These are phyloP conservation scores for Aspergillus japonicus DNA, from an alignment of 2,329 filamentous ascomycete species.

Conservation along the genomic window DNA sequence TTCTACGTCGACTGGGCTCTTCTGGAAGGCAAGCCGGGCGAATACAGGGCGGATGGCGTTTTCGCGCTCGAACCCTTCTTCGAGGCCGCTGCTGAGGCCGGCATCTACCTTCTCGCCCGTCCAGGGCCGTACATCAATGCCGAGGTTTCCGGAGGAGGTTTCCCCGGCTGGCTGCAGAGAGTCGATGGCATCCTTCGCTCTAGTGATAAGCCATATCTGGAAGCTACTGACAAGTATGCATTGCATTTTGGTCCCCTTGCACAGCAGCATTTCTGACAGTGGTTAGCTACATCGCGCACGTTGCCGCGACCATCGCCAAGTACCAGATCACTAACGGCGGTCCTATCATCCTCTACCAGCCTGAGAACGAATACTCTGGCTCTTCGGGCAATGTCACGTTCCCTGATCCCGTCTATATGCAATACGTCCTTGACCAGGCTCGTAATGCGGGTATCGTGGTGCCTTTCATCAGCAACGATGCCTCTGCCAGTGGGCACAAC, in stretches of 20 bases:
- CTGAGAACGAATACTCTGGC: slow-evolving; percentile 75
- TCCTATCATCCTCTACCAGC: slow-evolving; percentile 74
- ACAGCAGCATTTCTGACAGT: slow-evolving; percentile 11
- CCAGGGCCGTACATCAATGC: slow-evolving; percentile 78
- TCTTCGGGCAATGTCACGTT: slow-evolving; percentile 53
- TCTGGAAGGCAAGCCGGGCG: slow-evolving; percentile 69
- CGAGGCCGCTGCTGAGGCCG: slow-evolving; percentile 68
- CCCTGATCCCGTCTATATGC: slow-evolving; percentile 67
- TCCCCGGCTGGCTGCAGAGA: slow-evolving; percentile 75
- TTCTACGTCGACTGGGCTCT: slow-evolving; percentile 80
- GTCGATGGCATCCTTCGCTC: slow-evolving; percentile 66
- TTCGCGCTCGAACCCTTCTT: slow-evolving; percentile 75
- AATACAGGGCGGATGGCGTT: slow-evolving; percentile 68
- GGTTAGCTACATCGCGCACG: slow-evolving; percentile 58
- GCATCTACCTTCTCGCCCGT: slow-evolving; percentile 72
- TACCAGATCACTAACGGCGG: slow-evolving; percentile 81
- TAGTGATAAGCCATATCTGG: slow-evolving; percentile 59
- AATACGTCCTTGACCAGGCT: slow-evolving; percentile 68
- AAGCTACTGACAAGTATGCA: slow-evolving; percentile 63
- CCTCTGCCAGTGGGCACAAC: slow-evolving; percentile 58
- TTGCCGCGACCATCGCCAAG: slow-evolving; percentile 67
- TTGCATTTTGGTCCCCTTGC: neutral
- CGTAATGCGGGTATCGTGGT: slow-evolving; percentile 68
- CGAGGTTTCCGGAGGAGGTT: slow-evolving; percentile 73
- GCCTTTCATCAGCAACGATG: slow-evolving; percentile 75